Evolutionary conservation across 2,329 filamentous ascomycete species (phyloP).

Genomic region (Talaromyces sp.): DNA sequence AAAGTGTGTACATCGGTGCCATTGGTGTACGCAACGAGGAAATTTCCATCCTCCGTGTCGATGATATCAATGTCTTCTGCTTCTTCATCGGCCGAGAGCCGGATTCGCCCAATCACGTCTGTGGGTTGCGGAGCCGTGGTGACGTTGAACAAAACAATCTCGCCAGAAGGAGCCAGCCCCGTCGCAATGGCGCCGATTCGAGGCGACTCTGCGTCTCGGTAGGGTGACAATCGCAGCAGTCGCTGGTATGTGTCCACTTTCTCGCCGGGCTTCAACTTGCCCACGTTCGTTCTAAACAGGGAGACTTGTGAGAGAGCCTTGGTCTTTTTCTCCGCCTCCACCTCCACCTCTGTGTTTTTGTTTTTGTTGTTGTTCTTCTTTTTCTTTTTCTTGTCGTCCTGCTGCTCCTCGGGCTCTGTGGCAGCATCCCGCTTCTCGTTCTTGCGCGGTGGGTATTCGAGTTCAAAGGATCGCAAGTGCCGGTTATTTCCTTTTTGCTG

Average conservation of each 20-base stretch:
- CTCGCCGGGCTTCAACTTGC: conserved; percentile 23
- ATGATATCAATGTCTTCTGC: conserved; percentile 43
- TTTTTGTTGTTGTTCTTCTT: conserved; percentile 20
- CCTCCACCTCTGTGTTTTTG: conserved; percentile 10
- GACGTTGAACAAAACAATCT: conserved; percentile 76
- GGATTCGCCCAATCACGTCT: conserved; percentile 52
- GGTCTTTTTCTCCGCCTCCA: conserved; percentile 21
- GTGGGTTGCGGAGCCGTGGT: conserved; percentile 47
- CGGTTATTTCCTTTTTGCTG: conserved; percentile 72
- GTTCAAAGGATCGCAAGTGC: conserved; percentile 72
- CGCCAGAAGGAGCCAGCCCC: conserved; percentile 66
- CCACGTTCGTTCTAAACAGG: conserved; percentile 43
- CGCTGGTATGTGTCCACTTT: conserved; percentile 56
- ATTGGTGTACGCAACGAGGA: conserved; percentile 73
- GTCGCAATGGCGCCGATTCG: conserved; percentile 75
- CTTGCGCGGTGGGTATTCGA: conserved; percentile 50
- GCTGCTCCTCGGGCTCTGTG: conserved; percentile 14
- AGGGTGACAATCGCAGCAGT: conserved; percentile 53
- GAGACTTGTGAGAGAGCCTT: conserved; percentile 46
- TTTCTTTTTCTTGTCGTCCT: conserved; percentile 16
- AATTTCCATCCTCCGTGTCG: conserved; percentile 38
- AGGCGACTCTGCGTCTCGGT: conserved; percentile 47
- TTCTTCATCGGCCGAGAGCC: conserved; percentile 48
- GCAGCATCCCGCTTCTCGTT: conserved; percentile 15
- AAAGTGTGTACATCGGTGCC: conserved; percentile 68